Base-by-base conservation (phyloP, 768 basidiomycete species). In the Trametes sanguinea region DNA sequence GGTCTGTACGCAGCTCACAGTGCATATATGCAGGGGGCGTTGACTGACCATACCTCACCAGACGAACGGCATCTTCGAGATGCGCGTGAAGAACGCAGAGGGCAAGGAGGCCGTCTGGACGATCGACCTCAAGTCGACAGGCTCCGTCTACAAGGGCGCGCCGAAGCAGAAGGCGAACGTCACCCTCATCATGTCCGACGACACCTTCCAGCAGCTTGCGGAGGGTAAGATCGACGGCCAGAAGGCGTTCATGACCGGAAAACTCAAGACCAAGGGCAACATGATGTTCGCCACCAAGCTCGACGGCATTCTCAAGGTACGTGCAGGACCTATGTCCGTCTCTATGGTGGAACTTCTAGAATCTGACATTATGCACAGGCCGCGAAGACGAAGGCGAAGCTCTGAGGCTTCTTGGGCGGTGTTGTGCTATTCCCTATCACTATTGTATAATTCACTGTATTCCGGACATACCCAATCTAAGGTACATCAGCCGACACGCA, bases 241-340 rank as follows among this genome's bases (percentile, higher is more conserved):
- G 76, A 95, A 94, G 72, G 94, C 94, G 22, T 97, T 95, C 79
- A 93, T 98, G 91, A 92, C 90, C 6, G 95, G 95, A 32, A 91
- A 92, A 71, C 84, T 97, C 52, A 96, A 95, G 84, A 89, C 91
- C 14, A 89, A 84, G 73, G 94, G 93, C 57, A 95, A 94, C 76
- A 86, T 95, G 75, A 94, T 95, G 92, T 83, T 95, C 63, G 93
- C 91, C 1, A 95, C 93, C 29, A 98, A 96, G 75, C 89, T 97
- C 39, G 89, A 90, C 66, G 80, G 77, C 9, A 83, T 98, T 13
- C 82, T 98, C 52, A 91, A 90, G 83, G 93, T 92, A 57, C 55
- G 80, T 67, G 46, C 6, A 37, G 27, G 2, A 13, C 32, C 22
- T 17, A 4, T 59, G 30, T 14, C 43, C 33, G 14, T 6, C 3